phyloP scores from a whole-genome alignment of 371 early-diverging fungal genomes.

The Apophysomyces ossiformis region DNA sequence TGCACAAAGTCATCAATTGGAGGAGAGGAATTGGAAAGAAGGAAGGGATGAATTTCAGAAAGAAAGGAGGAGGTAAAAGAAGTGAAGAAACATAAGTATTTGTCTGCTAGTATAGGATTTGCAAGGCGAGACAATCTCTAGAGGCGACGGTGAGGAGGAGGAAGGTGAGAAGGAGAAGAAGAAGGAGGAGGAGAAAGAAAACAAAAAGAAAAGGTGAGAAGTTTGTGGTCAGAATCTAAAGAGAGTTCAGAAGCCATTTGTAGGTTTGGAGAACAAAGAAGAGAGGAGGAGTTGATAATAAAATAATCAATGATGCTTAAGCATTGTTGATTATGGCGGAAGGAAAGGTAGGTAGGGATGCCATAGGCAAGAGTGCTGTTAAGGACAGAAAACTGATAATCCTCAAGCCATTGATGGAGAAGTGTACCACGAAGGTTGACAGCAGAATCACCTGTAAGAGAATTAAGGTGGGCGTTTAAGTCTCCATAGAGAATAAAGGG shows the following conservation, averaged over 20 bases:
- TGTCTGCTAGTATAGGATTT: no score
- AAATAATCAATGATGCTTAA: constrained; percentile 19
- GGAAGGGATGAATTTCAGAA: no score
- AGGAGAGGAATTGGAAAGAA: no score
- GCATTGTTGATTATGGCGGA: not conserved
- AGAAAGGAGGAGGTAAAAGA: no score
- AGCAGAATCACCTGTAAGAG: constrained; percentile 6
- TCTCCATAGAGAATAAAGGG: constrained; percentile 18
- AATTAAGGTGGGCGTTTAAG: no score
- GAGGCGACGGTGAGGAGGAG: not conserved
- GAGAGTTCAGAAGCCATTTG: constrained; percentile 8
- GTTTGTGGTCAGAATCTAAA: constrained; percentile 14
- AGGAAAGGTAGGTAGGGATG: constrained; percentile 9
- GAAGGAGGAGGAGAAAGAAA: not conserved
- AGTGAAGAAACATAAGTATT: no score
- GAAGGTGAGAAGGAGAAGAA: no score
- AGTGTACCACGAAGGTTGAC: not conserved
- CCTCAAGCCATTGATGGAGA: constrained; percentile 10
- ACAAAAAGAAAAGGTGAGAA: constrained; percentile 1
- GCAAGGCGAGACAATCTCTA: constrained; percentile 11
- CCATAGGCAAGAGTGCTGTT: constrained; percentile 15
- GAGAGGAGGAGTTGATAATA: not conserved
- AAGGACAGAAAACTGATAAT: no score
- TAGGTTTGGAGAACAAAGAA: not conserved
- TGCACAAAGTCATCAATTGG: no score